Base-by-base conservation (phyloP, 148 eudicot species). In the Silene latifolia region DNA sequence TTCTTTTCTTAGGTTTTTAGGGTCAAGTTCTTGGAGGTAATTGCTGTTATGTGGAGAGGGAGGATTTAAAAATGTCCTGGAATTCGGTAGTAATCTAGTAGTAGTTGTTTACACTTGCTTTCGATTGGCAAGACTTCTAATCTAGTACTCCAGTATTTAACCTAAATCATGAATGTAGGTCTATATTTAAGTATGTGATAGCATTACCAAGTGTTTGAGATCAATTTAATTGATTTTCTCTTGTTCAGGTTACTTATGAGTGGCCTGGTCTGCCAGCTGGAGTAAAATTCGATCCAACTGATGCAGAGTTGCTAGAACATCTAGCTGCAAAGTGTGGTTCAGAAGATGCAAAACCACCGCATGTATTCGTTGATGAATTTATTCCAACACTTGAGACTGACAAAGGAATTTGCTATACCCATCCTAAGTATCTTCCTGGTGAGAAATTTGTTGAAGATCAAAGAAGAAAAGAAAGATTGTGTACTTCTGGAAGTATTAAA, bases 191-290 rank as follows among this genome's bases (percentile, higher is more conserved):
- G 44, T 39, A 6, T 39, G 4, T 7, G 44, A 7, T 39, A 2
- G 3, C 8, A 39, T 39, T 6, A 51, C 56, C 4, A 15, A 24
- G 21, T 69, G 4, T 48, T 51, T 5, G 48, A 47, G 29, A 42
- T 59, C 5, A 60, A 48, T 48, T 39, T 44, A 59, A 68, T 18
- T 47, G 29, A 25, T 57, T 7, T 76, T 29, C 14, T 56, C 53
- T 44, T 29, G 27, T 64, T 73, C 78, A 90, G 96, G 88, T 89
- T 58, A 68, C 81, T 46, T 79, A 78, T 68, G 90, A 90, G 54
- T 92, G 97, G 97, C 95, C 95, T 76, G 97, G 97, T 14, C 81
- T 92, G 11, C 97, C 95, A 61, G 82, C 76, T 56, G 95, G 95
- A 75, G 95, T 92, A 47, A 90, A 92, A 74, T 92, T 90, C 70